Percentiles rank a stretch among this genome's conserved stretches.
Conservation (phyloP, 2,329 filamentous ascomycete species). For the Oidium heveae region DNA sequence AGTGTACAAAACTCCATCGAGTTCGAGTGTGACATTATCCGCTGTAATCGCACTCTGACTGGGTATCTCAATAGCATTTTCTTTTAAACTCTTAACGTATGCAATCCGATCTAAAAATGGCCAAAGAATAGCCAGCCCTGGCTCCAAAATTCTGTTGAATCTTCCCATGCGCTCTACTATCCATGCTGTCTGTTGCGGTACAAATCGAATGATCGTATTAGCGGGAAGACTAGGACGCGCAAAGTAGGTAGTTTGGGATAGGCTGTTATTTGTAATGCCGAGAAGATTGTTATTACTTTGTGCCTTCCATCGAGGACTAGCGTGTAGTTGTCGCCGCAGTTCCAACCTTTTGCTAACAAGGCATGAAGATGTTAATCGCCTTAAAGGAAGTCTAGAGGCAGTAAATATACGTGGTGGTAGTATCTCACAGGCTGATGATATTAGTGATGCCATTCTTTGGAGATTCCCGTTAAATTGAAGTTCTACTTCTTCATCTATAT, state of each 20-base stretch:
- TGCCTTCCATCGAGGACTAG: background rate
- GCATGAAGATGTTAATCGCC: background rate
- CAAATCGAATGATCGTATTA: slow-evolving; percentile 87
- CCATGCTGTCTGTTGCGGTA: slow-evolving; percentile 99
- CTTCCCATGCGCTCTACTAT: slow-evolving; percentile 99
- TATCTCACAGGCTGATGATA: no score
- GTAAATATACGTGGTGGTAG: no score
- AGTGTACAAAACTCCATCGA: slow-evolving; percentile 89
- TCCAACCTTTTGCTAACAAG: background rate
- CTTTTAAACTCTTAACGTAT: slow-evolving; percentile 95
- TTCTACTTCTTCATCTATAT: no score
- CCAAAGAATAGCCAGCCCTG: slow-evolving; percentile 67
- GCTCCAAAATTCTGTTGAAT: slow-evolving; percentile 80
- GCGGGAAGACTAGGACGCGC: slow-evolving; percentile 51
- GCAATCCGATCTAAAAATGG: slow-evolving; percentile 88
- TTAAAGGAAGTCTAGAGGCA: background rate
- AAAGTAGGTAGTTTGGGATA: slow-evolving; percentile 50
- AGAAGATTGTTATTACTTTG: background rate
- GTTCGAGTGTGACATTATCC: slow-evolving; percentile 89
- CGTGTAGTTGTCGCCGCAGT: background rate
- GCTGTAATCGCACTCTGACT: slow-evolving; percentile 95
- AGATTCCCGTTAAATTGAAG: no score
- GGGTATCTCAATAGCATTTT: slow-evolving; percentile 86
- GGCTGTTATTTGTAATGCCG: slow-evolving; percentile 11
- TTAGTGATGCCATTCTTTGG: no score